Evolutionary conservation across 371 early-diverging fungal species (phyloP), one percentile per base, ranked within the genome.

Genomic region (Syncephalis fuscata): DNA sequence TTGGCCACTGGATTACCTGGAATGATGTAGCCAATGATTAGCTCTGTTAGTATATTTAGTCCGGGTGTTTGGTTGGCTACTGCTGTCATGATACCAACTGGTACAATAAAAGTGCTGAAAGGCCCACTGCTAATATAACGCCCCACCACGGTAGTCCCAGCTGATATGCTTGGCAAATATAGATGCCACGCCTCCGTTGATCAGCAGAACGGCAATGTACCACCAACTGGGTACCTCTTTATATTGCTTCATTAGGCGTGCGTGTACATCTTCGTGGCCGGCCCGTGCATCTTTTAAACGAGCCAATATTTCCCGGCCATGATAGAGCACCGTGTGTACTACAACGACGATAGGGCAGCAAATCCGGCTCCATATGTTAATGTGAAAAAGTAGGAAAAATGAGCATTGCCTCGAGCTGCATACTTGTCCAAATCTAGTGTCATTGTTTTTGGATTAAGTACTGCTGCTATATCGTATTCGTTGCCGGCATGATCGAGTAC

Each of bases 81-180:
- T 19, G 86, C 86, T 36, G 70, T 67, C 43, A 84, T 70, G 44
- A 84, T 80, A 61, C 85, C 88, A 40, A 87, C 71, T 1, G 92
- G 88, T 4, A 92, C 56, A 5, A 83, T 67, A 56, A 87, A 76
- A 46, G 73, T 23, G 67, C 58, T 22, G 79, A 68, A 2, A 88
- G 56, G 21, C 60, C 55, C 25, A 82, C 68, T 25, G 84, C 84
- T 11, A 32, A 11, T 4, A 32, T 32, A 32, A 32, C 32, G 32
- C 32, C 32, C 32, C 32, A 32, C 32, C 32, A 32, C 1, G 73
- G 72, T 2, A 75, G 51, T 9, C 62, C 67, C 54, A 75, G 67
- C 14, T 66, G 68, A 56, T 67, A 67, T 24, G 62, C 60, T 48
- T 80, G 76, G 24, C 76, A 70, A 1, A 74, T 59, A 16, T 69